These are phyloP conservation scores for Lodderomyces theae DNA, from an alignment of 1,139 yeast genomes.

Conservation along the genomic window DNA sequence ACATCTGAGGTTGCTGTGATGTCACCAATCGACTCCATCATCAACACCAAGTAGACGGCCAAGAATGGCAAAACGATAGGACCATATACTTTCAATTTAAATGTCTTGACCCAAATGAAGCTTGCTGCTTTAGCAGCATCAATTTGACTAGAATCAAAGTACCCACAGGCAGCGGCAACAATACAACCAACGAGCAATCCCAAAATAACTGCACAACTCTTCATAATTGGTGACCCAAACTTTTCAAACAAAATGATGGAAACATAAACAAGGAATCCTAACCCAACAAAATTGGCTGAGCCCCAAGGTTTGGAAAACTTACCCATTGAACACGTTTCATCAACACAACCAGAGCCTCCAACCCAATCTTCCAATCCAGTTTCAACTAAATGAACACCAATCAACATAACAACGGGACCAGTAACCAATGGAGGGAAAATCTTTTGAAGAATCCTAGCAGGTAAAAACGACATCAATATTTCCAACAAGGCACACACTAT, in stretches of 20 bases:
- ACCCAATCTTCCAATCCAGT: slow-evolving; percentile 81
- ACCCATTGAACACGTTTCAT: slow-evolving; percentile 24
- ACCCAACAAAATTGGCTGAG: slow-evolving; percentile 77
- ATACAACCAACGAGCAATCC: slow-evolving; percentile 87
- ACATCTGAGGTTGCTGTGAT: slow-evolving; percentile 92
- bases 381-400: slow-evolving; percentile 66
- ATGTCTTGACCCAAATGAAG: slow-evolving; percentile 84
- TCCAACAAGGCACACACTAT: slow-evolving; percentile 73
- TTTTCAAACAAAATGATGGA: slow-evolving; percentile 73
- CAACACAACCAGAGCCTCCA: slow-evolving; percentile 79
- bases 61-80: slow-evolving; percentile 81
- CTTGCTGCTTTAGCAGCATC: slow-evolving; percentile 78
- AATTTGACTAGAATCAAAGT: slow-evolving; percentile 54
- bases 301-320: slow-evolving; percentile 60
- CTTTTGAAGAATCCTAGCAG: slow-evolving; percentile 65
- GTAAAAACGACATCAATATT: slow-evolving; percentile 68
- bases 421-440: slow-evolving; percentile 87
- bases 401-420: slow-evolving; percentile 84
- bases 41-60: slow-evolving; percentile 73
- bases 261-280: slow-evolving; percentile 78
- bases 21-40: slow-evolving; percentile 93
- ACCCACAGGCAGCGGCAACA: slow-evolving; percentile 87
- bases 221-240: slow-evolving; percentile 94
- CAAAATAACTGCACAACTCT: slow-evolving; percentile 83
- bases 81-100: slow-evolving; percentile 69